These are phyloP conservation scores for Nigrograna mackinnonii DNA, from an alignment of 2,329 filamentous ascomycete genomes.

Conservation along the genomic window DNA sequence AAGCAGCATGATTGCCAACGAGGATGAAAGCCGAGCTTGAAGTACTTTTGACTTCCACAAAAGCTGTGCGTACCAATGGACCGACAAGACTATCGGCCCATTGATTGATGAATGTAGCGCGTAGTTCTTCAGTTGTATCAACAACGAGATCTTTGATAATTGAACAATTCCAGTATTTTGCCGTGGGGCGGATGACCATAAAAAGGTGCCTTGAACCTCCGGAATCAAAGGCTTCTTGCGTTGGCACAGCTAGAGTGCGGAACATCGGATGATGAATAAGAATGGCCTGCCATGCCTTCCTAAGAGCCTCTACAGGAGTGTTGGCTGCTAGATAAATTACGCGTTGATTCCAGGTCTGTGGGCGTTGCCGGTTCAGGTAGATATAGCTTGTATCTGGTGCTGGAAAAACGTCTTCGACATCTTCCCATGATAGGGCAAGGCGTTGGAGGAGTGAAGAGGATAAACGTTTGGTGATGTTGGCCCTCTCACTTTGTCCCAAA, in stretches of 20 bases:
- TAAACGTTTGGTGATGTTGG: not conserved
- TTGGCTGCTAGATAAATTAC: not conserved
- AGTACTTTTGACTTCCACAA: not conserved
- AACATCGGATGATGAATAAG: not conserved
- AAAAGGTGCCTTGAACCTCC: not conserved
- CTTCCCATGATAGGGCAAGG: not conserved
- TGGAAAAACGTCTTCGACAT: not conserved
- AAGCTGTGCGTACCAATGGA: slow-evolving; percentile 1
- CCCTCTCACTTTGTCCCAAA: not conserved
- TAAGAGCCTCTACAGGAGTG: not conserved
- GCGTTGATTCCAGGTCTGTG: not conserved
- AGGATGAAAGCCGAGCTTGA: slow-evolving; percentile 1
- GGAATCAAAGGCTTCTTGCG: not conserved
- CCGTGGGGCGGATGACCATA: not conserved
- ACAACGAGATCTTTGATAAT: not conserved
- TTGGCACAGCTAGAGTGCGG: not conserved
- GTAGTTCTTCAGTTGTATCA: not conserved
- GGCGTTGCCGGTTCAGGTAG: not conserved
- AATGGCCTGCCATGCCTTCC: not conserved
- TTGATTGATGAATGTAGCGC: not conserved
- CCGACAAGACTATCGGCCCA: slow-evolving; percentile 1
- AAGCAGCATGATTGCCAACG: slow-evolving; percentile 4
- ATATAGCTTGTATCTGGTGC: not conserved
- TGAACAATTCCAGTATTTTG: not conserved
- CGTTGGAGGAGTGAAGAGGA: not conserved